Evolutionary conservation across 352 stramenopile genomes (phyloP).

Genomic region (Blastocystis sp.): DNA sequence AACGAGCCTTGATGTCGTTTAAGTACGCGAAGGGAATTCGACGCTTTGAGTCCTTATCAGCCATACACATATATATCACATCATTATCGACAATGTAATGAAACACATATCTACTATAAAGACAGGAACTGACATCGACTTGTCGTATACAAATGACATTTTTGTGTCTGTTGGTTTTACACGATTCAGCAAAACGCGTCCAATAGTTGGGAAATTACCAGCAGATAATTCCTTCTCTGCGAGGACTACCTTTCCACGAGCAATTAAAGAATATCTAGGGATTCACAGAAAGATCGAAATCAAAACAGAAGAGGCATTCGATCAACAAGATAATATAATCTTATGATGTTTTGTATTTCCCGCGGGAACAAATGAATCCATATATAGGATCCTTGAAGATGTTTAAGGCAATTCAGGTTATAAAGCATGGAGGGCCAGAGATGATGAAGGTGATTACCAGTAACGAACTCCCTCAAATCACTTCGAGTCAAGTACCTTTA

Average conservation of each 20-base stretch:
- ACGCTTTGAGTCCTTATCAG: constrained; percentile 59
- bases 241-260: constrained; percentile 63
- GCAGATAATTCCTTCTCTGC: constrained; percentile 52
- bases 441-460: background rate
- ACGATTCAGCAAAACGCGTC: constrained; percentile 55
- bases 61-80: constrained; percentile 63
- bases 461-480: background rate
- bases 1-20: constrained; percentile 60
- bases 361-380: background rate
- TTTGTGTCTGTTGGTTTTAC: constrained; percentile 61
- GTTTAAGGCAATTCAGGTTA: constrained; percentile 22
- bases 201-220: constrained; percentile 62
- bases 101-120: constrained; percentile 54
- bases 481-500: background rate
- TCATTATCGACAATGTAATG: constrained; percentile 61
- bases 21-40: constrained; percentile 62
- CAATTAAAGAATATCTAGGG: constrained; percentile 60
- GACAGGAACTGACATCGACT: constrained; percentile 17
- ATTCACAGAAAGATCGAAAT: background rate
- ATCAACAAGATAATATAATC: background rate
- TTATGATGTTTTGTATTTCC: background rate
- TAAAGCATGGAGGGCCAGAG: constrained; percentile 44
- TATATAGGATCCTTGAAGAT: background rate
- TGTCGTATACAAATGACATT: constrained; percentile 63
- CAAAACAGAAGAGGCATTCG: constrained; percentile 53